Evolutionary conservation across 148 eudicot genomes (phyloP).

Genomic region (Rhododendron ferrugineum): DNA sequence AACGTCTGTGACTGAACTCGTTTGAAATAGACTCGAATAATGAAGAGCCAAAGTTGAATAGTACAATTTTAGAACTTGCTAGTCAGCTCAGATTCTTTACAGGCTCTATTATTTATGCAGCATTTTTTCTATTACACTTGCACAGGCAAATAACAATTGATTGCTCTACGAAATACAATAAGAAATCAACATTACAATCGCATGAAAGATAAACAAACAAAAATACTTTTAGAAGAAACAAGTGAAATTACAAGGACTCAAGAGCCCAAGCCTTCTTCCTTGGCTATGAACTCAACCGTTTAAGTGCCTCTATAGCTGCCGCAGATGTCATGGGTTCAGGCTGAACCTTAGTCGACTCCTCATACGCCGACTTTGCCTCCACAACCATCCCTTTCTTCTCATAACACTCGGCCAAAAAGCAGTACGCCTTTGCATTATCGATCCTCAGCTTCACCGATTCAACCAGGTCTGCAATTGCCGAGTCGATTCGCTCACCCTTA

Average conservation of each 20-base stretch:
- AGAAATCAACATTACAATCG: not conserved
- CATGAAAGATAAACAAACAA: not conserved
- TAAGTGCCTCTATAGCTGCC: slow-evolving; percentile 35
- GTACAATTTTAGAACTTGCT: not conserved
- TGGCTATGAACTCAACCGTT: slow-evolving; percentile 30
- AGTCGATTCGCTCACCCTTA: slow-evolving; percentile 28
- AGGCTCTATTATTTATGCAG: not conserved
- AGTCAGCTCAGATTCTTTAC: not conserved
- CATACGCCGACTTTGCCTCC: slow-evolving; percentile 50
- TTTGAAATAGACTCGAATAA: not conserved
- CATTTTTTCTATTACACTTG: not conserved
- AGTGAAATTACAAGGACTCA: not conserved
- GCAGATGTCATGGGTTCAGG: slow-evolving; percentile 29
- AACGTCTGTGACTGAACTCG: not conserved
- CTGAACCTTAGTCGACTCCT: slow-evolving; percentile 37
- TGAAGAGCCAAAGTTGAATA: not conserved
- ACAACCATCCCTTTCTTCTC: slow-evolving; percentile 43
- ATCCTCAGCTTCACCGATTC: slow-evolving; percentile 54
- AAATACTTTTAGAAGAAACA: not conserved
- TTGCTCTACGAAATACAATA: not conserved
- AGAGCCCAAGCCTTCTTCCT: not conserved
- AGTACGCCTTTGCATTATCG: slow-evolving; percentile 47
- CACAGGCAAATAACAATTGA: not conserved
- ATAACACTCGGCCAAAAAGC: slow-evolving; percentile 56
- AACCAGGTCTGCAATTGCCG: slow-evolving; percentile 41